These are phyloP conservation scores for Cladosporium sphaerospermum DNA, from an alignment of 2,329 filamentous ascomycete genomes.

Conservation along the genomic window DNA sequence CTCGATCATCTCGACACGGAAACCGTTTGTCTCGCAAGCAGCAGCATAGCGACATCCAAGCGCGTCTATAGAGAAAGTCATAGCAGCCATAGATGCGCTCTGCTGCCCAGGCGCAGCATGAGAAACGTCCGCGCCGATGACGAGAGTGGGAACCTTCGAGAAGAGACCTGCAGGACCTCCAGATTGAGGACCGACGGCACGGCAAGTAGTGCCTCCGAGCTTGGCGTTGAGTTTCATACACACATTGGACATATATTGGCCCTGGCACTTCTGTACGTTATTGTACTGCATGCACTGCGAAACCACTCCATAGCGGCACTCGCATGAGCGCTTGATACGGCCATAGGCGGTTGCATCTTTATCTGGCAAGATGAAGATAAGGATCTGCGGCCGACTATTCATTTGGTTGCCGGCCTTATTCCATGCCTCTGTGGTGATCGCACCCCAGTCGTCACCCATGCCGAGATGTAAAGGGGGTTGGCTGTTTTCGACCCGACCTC, in stretches of 20 bases:
- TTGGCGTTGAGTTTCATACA: conserved; percentile 97
- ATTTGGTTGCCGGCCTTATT: conserved; percentile 49
- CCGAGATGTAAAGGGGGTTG: conserved; percentile 40
- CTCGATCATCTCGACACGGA: conserved; percentile 71
- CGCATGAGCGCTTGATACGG: conserved; percentile 80
- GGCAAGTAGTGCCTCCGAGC: conserved; percentile 72
- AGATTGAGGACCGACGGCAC: conserved; percentile 37
- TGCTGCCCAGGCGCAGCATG: conserved; percentile 66
- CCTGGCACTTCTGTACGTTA: conserved; percentile 63
- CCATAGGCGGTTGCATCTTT: conserved; percentile 70
- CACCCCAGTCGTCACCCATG: conserved; percentile 23
- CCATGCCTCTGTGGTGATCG: conserved; percentile 41
- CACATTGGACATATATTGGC: conserved; percentile 89
- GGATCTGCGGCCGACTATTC: conserved; percentile 60
- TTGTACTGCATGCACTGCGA: conserved; percentile 72
- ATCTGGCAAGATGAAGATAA: conserved; percentile 71
- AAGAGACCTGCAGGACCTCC: conserved; percentile 28
- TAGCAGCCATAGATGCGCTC: conserved; percentile 71
- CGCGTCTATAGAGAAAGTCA: conserved; percentile 73
- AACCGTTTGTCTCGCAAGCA: conserved; percentile 74
- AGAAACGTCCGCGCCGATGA: conserved; percentile 87
- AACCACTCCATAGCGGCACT: conserved; percentile 76
- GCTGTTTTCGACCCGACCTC: conserved; percentile 48
- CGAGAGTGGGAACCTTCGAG: conserved; percentile 57
- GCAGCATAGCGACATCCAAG: conserved; percentile 71